These are phyloP conservation scores for Podospora pseudocomata DNA, from an alignment of 495 filamentous ascomycete species.

Conservation along the genomic window DNA sequence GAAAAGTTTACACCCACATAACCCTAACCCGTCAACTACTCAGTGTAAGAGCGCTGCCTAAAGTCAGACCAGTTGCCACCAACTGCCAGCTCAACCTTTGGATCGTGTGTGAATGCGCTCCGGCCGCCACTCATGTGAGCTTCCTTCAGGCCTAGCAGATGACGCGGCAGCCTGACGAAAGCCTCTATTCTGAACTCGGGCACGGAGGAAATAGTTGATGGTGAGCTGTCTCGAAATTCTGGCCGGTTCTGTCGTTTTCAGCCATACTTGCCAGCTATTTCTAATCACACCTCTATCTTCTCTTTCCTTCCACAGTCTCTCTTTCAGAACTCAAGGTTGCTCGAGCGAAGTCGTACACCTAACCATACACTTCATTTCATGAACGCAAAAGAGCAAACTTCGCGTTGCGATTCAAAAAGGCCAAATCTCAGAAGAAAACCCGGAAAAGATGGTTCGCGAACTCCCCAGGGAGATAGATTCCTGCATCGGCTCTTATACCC, in stretches of 20 bases:
- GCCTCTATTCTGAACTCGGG: background rate
- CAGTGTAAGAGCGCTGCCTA: background rate
- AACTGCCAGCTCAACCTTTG: background rate
- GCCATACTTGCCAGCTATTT: background rate
- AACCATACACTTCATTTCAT: background rate
- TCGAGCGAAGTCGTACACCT: background rate
- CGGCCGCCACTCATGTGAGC: background rate
- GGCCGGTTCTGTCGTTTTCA: background rate
- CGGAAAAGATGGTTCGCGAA: background rate
- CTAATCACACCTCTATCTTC: background rate
- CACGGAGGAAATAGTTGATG: background rate
- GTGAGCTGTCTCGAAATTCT: background rate
- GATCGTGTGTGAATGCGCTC: too few relatives aligned
- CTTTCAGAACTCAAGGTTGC: background rate
- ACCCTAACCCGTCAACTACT: background rate
- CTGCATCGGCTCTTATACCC: slow-evolving; percentile 70
- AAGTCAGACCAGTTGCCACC: background rate
- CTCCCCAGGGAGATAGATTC: slow-evolving; percentile 59
- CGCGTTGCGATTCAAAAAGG: background rate
- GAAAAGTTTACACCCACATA: background rate
- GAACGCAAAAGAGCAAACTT: background rate
- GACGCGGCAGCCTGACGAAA: background rate
- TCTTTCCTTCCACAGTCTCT: background rate
- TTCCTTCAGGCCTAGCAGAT: background rate
- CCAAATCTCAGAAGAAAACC: background rate